phyloP scores from a whole-genome alignment of 192 early-diverging fungal species.

The Podila minutissima region DNA sequence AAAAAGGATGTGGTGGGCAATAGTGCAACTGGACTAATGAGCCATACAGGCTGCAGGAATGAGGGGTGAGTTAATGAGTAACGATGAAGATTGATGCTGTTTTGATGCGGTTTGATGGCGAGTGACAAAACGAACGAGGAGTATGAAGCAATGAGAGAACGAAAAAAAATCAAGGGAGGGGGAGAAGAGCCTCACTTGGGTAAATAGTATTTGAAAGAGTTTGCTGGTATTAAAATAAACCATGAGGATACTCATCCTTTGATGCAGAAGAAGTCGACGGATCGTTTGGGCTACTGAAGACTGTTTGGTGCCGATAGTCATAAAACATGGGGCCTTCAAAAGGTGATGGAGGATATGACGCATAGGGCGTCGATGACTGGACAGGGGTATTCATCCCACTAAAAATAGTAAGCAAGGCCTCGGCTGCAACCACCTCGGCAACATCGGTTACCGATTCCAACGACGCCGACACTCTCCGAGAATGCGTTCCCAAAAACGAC shows the following conservation, averaged over 20 bases:
- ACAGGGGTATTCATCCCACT: slow-evolving; percentile 30
- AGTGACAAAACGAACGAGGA: not conserved
- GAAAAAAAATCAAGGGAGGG: not conserved
- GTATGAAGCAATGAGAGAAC: not conserved
- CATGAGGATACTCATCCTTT: not conserved
- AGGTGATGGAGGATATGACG: slow-evolving; percentile 39
- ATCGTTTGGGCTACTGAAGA: slow-evolving; percentile 11
- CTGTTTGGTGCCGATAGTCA: slow-evolving; percentile 13
- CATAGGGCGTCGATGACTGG: slow-evolving; percentile 26
- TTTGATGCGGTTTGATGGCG: too few relatives aligned
- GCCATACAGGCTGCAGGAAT: too few relatives aligned
- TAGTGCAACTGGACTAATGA: too few relatives aligned
- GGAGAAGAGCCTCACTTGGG: too few relatives aligned
- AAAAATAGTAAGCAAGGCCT: slow-evolving; percentile 42
- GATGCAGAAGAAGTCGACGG: slow-evolving; percentile 10
- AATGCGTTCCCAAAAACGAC: not conserved
- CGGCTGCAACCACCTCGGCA: slow-evolving; percentile 46
- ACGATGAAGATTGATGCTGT: not conserved
- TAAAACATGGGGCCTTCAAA: slow-evolving; percentile 14
- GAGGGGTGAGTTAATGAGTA: too few relatives aligned
- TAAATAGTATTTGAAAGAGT: too few relatives aligned
- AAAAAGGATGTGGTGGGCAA: not conserved
- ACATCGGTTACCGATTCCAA: slow-evolving; percentile 43
- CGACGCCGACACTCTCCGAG: slow-evolving; percentile 27
- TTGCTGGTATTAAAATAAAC: slow-evolving; percentile 31